Evolutionary conservation across 306 rosid genomes (phyloP).

Genomic region (Hylodesmum podocarpum): DNA sequence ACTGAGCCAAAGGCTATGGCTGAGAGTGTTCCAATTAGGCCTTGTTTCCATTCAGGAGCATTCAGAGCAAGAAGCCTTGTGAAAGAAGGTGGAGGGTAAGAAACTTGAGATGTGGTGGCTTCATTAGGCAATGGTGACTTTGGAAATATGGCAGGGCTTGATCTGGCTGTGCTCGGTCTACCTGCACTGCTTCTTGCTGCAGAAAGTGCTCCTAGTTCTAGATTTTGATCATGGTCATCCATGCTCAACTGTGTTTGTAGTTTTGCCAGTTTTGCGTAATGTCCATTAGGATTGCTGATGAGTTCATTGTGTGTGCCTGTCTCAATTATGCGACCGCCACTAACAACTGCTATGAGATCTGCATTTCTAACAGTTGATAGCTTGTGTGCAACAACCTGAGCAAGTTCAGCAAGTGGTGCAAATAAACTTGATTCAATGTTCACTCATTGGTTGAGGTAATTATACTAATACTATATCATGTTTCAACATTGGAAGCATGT

Average conservation of each 20-base stretch:
- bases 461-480: neutral
- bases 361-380: slow-evolving; percentile 89
- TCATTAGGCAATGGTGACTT: slow-evolving; percentile 59
- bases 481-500: neutral
- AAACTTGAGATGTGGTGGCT: neutral
- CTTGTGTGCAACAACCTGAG: slow-evolving; percentile 96
- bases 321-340: slow-evolving; percentile 70
- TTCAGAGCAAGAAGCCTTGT: slow-evolving; percentile 69
- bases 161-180: slow-evolving; percentile 60
- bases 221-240: slow-evolving; percentile 58
- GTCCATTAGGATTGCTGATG: slow-evolving; percentile 59
- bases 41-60: slow-evolving; percentile 90
- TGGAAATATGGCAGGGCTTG: slow-evolving; percentile 67
- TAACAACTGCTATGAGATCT: slow-evolving; percentile 77
- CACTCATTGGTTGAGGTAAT: neutral
- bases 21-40: slow-evolving; percentile 70
- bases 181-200: slow-evolving; percentile 74
- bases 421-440: neutral
- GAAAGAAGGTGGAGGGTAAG: slow-evolving; percentile 67
- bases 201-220: slow-evolving; percentile 44
- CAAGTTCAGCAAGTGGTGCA: neutral
- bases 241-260: slow-evolving; percentile 72
- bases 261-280: slow-evolving; percentile 76
- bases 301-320: slow-evolving; percentile 75
- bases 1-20: slow-evolving; percentile 78